Evolutionary conservation across 805 yeast genomes (phyloP), one percentile per base, ranked within the genome.

Genomic region (Starmerella scarabaei): DNA sequence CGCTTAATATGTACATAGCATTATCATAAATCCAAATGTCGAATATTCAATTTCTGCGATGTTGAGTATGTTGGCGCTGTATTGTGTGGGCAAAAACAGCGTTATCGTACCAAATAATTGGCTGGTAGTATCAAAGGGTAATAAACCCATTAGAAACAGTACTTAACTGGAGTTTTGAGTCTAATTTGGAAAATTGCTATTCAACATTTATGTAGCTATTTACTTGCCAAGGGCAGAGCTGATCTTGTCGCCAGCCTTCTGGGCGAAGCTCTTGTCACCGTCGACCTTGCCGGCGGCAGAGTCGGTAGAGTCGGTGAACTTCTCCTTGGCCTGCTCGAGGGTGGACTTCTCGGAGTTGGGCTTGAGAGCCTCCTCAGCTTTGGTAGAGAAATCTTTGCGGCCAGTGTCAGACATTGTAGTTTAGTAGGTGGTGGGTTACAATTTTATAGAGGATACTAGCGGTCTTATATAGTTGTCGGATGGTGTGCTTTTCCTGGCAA

Each of bases 371-470:
- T 83, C 93, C 43, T 70, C 43, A 51, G 72, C 65, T 64, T 83
- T 81, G 59, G 78, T 77, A 50, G 75, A 51, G 58, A 83, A 69
- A 58, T 72, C 66, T 64, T 84, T 83, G 78, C 94, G 80, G 55
- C 79, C 80, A 46, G 69, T 27, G 45, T 52, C 55, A 42, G 52
- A 48, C 55, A 52, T 52, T 38, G 42, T 45, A 15, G 27, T 23
- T 21, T 30, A 6, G 30, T 21, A 4, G 24, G 19, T 21, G 20
- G n/a, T 15, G n/a, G n/a, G n/a, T n/a, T n/a, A n/a, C n/a, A n/a
- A n/a, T n/a, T n/a, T n/a, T n/a, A n/a, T n/a, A n/a, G n/a, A n/a
- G n/a, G n/a, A n/a, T n/a, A 27, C 4, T 1, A 6, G 3, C 21
- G 36, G 15, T 21, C 17, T 5, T 7, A 4, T 7, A 21, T 15